Conservation (phyloP, 1,139 yeast species). For the Hanseniaspora sp. region DNA sequence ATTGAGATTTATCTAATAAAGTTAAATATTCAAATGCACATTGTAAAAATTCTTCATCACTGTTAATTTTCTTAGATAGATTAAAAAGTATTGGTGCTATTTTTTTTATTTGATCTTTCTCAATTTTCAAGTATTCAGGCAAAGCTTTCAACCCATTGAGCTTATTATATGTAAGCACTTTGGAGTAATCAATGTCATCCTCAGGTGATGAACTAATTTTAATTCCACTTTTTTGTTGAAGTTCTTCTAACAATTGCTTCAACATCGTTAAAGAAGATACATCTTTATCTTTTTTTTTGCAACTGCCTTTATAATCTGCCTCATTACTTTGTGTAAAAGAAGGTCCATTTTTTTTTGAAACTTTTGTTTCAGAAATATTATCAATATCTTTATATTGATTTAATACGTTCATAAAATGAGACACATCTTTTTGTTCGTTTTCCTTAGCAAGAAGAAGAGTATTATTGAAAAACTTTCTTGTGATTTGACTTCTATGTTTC, state of each 20-base stretch:
- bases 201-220: not conserved
- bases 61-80: slow-evolving; percentile 18
- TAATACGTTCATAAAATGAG: not conserved
- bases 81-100: slow-evolving; percentile 22
- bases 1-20: slow-evolving; percentile 15
- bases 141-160: not conserved
- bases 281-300: not conserved
- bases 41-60: slow-evolving; percentile 24
- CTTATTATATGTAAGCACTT: not conserved
- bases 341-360: no score
- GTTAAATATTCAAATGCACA: slow-evolving; percentile 18
- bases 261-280: not conserved
- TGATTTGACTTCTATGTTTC: not conserved
- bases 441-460: not conserved
- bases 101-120: slow-evolving; percentile 19
- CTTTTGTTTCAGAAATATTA: not conserved
- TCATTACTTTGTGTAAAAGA: no score
- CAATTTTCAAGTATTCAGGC: not conserved
- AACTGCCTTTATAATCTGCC: no score
- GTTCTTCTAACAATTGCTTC: not conserved
- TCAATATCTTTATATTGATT: not conserved
- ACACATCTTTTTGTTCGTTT: not conserved
- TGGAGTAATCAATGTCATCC: not conserved
- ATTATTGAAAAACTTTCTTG: not conserved
- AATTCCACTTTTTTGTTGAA: not conserved